Conservation (phyloP, 2,329 filamentous ascomycete species). For the Talaromyces rugulosus region DNA sequence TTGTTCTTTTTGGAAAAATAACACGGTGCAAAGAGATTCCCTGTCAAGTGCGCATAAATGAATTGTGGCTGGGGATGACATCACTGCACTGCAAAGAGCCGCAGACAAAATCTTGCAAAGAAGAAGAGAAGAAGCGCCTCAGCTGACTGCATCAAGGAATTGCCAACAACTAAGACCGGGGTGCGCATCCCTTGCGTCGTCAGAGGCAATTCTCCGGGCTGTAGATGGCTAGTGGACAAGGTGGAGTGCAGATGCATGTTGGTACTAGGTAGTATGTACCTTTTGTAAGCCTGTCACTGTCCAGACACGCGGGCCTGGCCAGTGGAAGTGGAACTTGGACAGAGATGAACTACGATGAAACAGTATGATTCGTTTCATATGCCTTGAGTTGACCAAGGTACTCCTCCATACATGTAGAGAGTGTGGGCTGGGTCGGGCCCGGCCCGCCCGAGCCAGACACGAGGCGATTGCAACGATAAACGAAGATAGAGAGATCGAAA, state of each 20-base stretch:
- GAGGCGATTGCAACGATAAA: not conserved
- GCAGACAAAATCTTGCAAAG: not conserved
- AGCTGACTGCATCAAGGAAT: not conserved
- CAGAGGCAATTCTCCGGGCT: not conserved
- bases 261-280: no score
- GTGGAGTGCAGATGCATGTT: not conserved
- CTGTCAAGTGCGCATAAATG: not conserved
- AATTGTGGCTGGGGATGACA: not conserved
- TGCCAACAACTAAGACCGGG: not conserved
- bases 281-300: not conserved
- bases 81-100: not conserved
- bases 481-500: not conserved
- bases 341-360: not conserved
- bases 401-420: not conserved
- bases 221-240: not conserved
- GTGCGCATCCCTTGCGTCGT: not conserved
- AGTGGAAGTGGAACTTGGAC: not conserved
- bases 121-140: not conserved
- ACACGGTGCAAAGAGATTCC: no score
- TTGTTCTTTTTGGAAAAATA: not conserved
- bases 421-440: constrained; percentile 4
- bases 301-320: no score
- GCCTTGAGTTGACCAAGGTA: not conserved
- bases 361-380: not conserved
- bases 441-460: constrained; percentile 12